These are phyloP conservation scores for Lolium multiflorum DNA, from an alignment of 176 grass and related monocot species.

Conservation along the genomic window DNA sequence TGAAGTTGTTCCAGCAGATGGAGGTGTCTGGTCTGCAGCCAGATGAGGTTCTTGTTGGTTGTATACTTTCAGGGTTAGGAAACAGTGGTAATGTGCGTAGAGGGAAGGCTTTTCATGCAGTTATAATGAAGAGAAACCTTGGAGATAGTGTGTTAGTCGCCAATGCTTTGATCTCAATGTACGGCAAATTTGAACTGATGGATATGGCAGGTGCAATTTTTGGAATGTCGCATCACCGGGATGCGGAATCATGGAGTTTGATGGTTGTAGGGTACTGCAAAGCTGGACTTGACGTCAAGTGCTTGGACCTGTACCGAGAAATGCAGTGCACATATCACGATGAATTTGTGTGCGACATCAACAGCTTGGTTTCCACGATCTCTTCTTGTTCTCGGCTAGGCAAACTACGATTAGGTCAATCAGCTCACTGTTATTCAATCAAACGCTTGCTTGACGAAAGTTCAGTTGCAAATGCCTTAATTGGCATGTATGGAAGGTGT, in stretches of 20 bases:
- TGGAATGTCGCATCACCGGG: slow-evolving; percentile 33
- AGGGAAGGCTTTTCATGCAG: slow-evolving; percentile 68
- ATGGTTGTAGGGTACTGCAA: slow-evolving; percentile 62
- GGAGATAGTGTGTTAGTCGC: slow-evolving; percentile 41
- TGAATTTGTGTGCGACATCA: slow-evolving; percentile 48
- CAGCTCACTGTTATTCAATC: slow-evolving; percentile 60
- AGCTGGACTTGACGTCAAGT: slow-evolving; percentile 59
- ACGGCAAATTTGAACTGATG: slow-evolving; percentile 61
- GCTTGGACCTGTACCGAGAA: slow-evolving; percentile 68
- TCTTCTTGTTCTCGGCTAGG: slow-evolving; percentile 63
- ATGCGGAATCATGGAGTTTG: slow-evolving; percentile 68
- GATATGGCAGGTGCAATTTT: slow-evolving; percentile 57
- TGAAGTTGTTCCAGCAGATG: slow-evolving; percentile 56
- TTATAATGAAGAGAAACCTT: slow-evolving; percentile 62
- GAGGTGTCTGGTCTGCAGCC: slow-evolving; percentile 52
- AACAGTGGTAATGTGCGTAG: slow-evolving; percentile 34
- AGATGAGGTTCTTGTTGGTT: slow-evolving; percentile 68
- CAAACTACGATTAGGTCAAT: slow-evolving; percentile 52
- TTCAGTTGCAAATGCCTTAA: slow-evolving; percentile 67
- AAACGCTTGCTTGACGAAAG: slow-evolving; percentile 47
- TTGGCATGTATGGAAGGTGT: slow-evolving; percentile 73
- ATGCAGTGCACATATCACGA: slow-evolving; percentile 45
- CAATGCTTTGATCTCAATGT: slow-evolving; percentile 75
- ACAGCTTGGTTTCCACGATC: slow-evolving; percentile 60
- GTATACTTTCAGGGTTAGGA: slow-evolving; percentile 57